Evolutionary conservation across 2,329 filamentous ascomycete species (phyloP).

Genomic region (Colletotrichum scovillei): DNA sequence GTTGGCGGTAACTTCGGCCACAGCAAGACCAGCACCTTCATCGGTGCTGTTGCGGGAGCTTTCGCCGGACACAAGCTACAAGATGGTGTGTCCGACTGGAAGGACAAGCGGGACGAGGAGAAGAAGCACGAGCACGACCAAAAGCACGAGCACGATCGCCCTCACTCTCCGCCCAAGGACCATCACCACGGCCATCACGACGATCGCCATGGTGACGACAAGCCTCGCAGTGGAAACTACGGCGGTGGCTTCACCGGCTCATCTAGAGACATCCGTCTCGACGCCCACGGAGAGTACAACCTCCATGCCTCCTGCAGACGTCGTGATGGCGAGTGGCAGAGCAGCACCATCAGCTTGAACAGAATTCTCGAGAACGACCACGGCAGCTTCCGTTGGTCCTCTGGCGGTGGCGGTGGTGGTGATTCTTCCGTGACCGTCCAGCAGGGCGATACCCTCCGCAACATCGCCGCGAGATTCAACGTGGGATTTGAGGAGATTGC

Average conservation of each 20-base stretch:
- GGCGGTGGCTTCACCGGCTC: constrained; percentile 42
- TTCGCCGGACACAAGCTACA: constrained; percentile 55
- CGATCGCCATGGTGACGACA: constrained; percentile 36
- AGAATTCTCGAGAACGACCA: constrained; percentile 48
- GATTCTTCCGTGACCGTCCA: constrained; percentile 48
- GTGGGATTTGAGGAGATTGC: constrained; percentile 52
- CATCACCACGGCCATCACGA: constrained; percentile 26
- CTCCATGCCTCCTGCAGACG: constrained; percentile 48
- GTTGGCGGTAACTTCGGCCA: constrained; percentile 53
- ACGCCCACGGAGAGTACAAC: constrained; percentile 46
- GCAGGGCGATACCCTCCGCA: constrained; percentile 54
- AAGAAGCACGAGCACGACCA: constrained; percentile 44
- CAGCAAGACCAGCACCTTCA: constrained; percentile 48
- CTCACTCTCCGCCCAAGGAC: constrained; percentile 30
- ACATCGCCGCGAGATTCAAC: constrained; percentile 48
- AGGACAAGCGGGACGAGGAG: constrained; percentile 52
- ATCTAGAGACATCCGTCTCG: constrained; percentile 48
- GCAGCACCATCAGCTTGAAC: constrained; percentile 50
- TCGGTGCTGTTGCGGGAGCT: constrained; percentile 54
- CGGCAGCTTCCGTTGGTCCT: constrained; percentile 51
- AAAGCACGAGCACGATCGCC: constrained; percentile 32
- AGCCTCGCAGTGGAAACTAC: constrained; percentile 45
- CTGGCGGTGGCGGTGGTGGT: constrained; percentile 39
- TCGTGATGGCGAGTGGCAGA: constrained; percentile 46
- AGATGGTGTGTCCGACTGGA: constrained; percentile 52